Evolutionary conservation across 768 basidiomycete genomes (phyloP), one percentile per base, ranked within the genome.

Genomic region (Artomyces pyxidatus): DNA sequence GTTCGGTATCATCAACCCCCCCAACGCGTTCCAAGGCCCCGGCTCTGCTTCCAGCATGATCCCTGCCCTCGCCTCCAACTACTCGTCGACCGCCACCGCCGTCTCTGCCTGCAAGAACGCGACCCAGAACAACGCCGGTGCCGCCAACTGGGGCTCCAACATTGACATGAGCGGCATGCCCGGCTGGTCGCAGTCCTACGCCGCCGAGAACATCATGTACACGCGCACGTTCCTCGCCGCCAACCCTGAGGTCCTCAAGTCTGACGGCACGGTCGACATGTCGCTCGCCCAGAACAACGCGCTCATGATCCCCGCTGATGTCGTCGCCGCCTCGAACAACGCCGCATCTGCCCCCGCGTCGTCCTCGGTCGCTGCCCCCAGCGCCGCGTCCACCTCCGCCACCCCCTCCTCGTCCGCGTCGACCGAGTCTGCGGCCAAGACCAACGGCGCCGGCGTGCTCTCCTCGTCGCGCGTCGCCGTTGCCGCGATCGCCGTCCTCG

Each of bases 1-100:
- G 86, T 90, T 87, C 62, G 86, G 85, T 68, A 75, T 85, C 68
- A 80, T 85, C 58, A 84, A 85, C 70, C 78, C 81, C 16, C 71
- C 76, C 23, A 79, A 70, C 63, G 73, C 70, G 26, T 62, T 68
- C 47, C 68, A 40, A 57, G 72, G 47, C 62, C 71, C 23, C 50
- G 63, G 71, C 10, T 80, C 80, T 35, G 71, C 83, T 17, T 66
- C 68, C 44, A 64, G 62, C 43, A 77, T 80, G 73, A 78, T 84
- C 73, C 62, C 70, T 29, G 52, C 64, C 19, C 64, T 65, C 56
- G 58, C 61, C 39, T n/a, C 54, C 35, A 60, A 59, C 58, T 57
- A 72, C 66, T 72, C 84, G 30, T 68, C 75, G 53, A 67, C 85
- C 43, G 65, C 74, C 19, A 74, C 80, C 4, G 82, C 81, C 65